These are phyloP conservation scores for Symbiodinium pilosum DNA, from an alignment of 73 alveolate species.

Conservation along the genomic window DNA sequence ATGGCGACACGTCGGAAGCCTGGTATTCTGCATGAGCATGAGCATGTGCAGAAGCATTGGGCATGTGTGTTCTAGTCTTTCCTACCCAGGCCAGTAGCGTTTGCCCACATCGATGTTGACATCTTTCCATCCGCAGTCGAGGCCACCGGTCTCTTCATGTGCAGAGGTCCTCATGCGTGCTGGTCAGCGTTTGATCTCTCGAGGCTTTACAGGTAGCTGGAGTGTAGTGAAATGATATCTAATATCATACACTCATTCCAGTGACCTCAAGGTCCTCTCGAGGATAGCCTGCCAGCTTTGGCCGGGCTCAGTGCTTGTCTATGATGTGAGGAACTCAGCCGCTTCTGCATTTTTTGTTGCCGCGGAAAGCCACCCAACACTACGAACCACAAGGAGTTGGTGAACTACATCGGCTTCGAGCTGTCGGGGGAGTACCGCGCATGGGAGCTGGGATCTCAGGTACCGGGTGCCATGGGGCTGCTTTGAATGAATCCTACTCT, in stretches of 20 bases:
- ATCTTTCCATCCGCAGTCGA: constrained; percentile 81
- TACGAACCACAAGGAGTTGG: constrained; percentile 43
- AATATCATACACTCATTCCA: no score
- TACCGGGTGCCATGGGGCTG: background rate
- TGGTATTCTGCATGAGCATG: no score
- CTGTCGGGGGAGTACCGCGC: constrained; percentile 92
- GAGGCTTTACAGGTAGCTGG: no score
- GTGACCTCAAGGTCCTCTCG: constrained; percentile 55
- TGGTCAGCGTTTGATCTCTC: no score
- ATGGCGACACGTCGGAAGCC: constrained; percentile 26
- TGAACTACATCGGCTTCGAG: constrained; percentile 79
- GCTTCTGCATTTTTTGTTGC: background rate
- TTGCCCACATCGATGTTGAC: constrained; percentile 93
- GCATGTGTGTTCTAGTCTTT: background rate
- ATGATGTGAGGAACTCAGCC: constrained; percentile 7
- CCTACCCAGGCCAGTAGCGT: constrained; percentile 63
- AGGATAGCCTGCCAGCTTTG: constrained; percentile 74
- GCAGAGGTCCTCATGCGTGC: no score
- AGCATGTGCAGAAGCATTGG: background rate
- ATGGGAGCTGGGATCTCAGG: constrained; percentile 50
- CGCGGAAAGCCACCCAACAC: no score
- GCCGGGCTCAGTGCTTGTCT: constrained; percentile 80
- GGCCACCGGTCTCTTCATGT: background rate
- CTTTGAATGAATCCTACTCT: background rate
- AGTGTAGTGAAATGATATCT: no score